Percentiles rank a stretch among this genome's conserved stretches.
Conservation (phyloP, 2,329 filamentous ascomycete species). For the Elsinoe batatas region DNA sequence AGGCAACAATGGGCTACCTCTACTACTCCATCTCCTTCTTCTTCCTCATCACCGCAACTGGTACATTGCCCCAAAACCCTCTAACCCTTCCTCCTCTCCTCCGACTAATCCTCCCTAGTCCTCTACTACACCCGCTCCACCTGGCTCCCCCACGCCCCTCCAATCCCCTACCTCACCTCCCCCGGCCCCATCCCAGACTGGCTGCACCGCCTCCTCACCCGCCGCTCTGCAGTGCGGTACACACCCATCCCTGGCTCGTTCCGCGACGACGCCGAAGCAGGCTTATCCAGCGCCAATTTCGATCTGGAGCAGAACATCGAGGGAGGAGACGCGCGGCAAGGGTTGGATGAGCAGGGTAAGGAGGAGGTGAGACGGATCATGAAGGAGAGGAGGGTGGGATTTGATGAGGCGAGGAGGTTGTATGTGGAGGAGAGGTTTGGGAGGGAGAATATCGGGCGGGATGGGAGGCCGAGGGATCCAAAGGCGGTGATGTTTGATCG, state of each 20-base stretch:
- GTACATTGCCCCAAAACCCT: slow-evolving; percentile 42
- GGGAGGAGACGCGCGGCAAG: slow-evolving; percentile 65
- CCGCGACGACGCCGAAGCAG: slow-evolving; percentile 74
- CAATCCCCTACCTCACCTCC: slow-evolving; percentile 42
- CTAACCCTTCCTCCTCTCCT: slow-evolving; percentile 13
- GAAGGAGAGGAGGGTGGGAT: slow-evolving; percentile 70
- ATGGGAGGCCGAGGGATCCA: slow-evolving; percentile 79
- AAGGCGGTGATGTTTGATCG: slow-evolving; percentile 80
- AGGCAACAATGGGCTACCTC: slow-evolving; percentile 58
- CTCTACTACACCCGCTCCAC: slow-evolving; percentile 70
- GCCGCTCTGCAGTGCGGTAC: slow-evolving; percentile 29
- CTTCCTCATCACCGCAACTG: slow-evolving; percentile 60
- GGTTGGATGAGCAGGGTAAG: slow-evolving; percentile 73
- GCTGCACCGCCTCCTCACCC: slow-evolving; percentile 40
- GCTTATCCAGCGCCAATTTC: slow-evolving; percentile 68
- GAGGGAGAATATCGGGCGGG: slow-evolving; percentile 77
- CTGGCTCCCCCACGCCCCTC: slow-evolving; percentile 64
- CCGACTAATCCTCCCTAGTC: slow-evolving; percentile 33
- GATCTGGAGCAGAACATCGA: slow-evolving; percentile 73
- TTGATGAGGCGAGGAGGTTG: slow-evolving; percentile 81
- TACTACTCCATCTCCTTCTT: slow-evolving; percentile 68
- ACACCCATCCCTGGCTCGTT: slow-evolving; percentile 57
- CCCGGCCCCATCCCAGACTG: slow-evolving; percentile 41
- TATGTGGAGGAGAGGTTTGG: slow-evolving; percentile 81
- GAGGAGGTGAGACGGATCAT: slow-evolving; percentile 78